Base-by-base conservation (phyloP, 345 rosid genomes). In the Nasturtium officinale region DNA sequence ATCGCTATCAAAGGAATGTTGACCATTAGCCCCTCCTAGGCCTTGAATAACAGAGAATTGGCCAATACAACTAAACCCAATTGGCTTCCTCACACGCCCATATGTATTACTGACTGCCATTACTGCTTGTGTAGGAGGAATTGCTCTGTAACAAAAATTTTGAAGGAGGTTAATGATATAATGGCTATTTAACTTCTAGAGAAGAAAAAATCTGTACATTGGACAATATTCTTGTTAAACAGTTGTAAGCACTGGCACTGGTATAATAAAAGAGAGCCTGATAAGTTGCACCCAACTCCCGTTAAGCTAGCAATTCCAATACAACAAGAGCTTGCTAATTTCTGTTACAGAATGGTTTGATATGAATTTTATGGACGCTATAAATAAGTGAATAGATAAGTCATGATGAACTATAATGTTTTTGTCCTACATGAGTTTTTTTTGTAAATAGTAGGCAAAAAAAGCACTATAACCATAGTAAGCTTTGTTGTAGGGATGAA, bases 1-100 rank as follows among this genome's bases (percentile, higher is more conserved):
- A 54, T 33, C 71, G 69, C 72, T 86, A 59, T 70, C 62, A 76
- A 53, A 81, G 62, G 82, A 66, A 75, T 66, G 72, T 46, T 46
- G 76, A 35, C 56, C 74, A 76, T 79, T 85, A 53, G 30, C 69
- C 79, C 63, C 77, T 52, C 60, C 83, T 56, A 65, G 77, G 77
- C 85, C 89, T 78, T 79, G 90, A 77, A 84, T 76, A 69, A 69
- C 80, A 79, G 96, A 88, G 55, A 91, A 80, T 60, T 56, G 79
- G 69, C 92, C 90, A 78, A 95, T 78, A 52, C 90, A 82, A 64
- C 82, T 71, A 81, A 84, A 95, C 81, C 98, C 87, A 52, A 83
- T 38, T 8, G 99, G 98, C 81, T 91, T 95, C 66, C 89, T 75
- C 80, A 89, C 99, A 70, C 99, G 98, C 63, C 99, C 99, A 86